Evolutionary conservation across 2,329 filamentous ascomycete species (phyloP).

Genomic region (Phyllosticta citriasiana): DNA sequence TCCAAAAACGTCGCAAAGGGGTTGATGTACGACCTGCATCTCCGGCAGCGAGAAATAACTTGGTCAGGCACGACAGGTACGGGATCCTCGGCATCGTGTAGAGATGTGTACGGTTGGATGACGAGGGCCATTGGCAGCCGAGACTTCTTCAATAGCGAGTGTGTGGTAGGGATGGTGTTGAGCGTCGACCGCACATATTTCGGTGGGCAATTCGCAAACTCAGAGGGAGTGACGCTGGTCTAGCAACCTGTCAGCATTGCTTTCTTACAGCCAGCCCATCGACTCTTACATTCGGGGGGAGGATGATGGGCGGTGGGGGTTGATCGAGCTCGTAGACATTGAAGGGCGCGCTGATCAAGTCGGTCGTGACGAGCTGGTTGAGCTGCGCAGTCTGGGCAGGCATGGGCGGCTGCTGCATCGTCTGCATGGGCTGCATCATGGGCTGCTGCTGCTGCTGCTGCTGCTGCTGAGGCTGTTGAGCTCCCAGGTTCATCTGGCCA

Average conservation of each 20-base stretch:
- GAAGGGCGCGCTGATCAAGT: conserved; percentile 86
- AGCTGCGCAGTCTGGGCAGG: conserved; percentile 34
- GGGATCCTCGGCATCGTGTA: conserved; percentile 86
- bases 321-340: conserved; percentile 87
- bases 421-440: conserved; percentile 34
- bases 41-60: conserved; percentile 90
- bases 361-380: conserved; percentile 87
- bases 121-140: conserved; percentile 90
- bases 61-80: conserved; percentile 92
- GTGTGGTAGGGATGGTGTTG: conserved; percentile 85
- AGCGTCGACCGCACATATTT: conserved; percentile 94
- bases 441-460: conserved; percentile 35
- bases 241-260: conserved; percentile 37
- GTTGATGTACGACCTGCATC: conserved; percentile 96
- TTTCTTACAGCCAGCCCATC: neutral
- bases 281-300: conserved; percentile 70
- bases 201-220: conserved; percentile 79
- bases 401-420: conserved; percentile 27
- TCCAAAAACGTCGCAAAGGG: conserved; percentile 94
- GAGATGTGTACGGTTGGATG: conserved; percentile 87
- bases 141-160: conserved; percentile 91
- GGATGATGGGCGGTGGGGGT: conserved; percentile 79
- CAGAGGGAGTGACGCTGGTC: conserved; percentile 85
- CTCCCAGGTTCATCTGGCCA: conserved; percentile 62
- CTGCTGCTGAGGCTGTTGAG: conserved; percentile 27